Evolutionary conservation across 2,329 filamentous ascomycete genomes (phyloP).

Genomic region (Dryadomyces quercus-mongolicae): DNA sequence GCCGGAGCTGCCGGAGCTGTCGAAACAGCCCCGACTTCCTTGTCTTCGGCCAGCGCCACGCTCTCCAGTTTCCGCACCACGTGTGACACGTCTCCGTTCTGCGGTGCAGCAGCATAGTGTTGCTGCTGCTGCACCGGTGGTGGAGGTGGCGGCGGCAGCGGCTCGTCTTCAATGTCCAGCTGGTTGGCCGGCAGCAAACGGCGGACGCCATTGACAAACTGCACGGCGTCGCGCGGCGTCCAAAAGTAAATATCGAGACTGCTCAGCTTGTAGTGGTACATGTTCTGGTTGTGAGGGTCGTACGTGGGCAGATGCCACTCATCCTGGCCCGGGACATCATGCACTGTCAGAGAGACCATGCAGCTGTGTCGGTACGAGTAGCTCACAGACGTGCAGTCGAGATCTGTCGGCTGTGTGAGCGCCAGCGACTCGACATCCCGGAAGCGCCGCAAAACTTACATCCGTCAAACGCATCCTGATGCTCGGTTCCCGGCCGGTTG

Average conservation of each 20-base stretch:
- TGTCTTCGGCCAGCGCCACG: constrained; percentile 48
- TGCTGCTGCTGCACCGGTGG: constrained; percentile 22
- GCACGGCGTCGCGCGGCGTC: constrained; percentile 58
- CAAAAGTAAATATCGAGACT: constrained; percentile 71
- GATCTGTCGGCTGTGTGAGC: constrained; percentile 29
- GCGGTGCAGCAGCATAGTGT: too few relatives aligned
- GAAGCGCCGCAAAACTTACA: constrained; percentile 36
- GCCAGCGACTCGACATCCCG: not conserved
- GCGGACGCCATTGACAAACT: constrained; percentile 57
- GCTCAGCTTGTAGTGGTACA: constrained; percentile 68
- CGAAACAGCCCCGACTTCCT: constrained; percentile 9
- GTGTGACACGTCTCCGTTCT: constrained; percentile 42
- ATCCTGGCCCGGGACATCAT: constrained; percentile 36
- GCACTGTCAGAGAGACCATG: constrained; percentile 55
- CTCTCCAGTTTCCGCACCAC: constrained; percentile 65
- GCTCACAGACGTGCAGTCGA: constrained; percentile 51
- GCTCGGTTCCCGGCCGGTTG: constrained; percentile 59
- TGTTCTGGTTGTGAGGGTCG: constrained; percentile 61
- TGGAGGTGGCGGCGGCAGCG: constrained; percentile 31
- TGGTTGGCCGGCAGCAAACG: constrained; percentile 50
- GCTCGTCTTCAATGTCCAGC: constrained; percentile 54
- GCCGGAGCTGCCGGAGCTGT: constrained; percentile 26
- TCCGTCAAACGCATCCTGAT: constrained; percentile 71
- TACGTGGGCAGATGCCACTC: constrained; percentile 68
- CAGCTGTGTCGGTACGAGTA: constrained; percentile 67